phyloP scores from a whole-genome alignment of 108 stramenopile species.

The Cyclotella kingstonii region DNA sequence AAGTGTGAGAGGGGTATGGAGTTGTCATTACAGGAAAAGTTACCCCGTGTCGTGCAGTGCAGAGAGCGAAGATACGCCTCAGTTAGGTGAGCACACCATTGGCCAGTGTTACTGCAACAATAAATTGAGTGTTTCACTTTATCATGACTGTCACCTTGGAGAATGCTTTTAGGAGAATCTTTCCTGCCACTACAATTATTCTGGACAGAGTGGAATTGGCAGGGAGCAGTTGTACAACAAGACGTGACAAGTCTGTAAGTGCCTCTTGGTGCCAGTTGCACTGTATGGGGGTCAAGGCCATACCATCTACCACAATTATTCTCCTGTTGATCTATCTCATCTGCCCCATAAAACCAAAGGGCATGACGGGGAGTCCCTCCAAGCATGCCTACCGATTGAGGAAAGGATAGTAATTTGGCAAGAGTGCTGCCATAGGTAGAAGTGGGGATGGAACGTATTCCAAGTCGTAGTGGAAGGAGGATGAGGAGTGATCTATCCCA shows the following conservation, averaged over 20 bases:
- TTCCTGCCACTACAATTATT: background rate
- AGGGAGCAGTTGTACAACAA: slow-evolving; percentile 1
- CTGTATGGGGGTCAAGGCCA: slow-evolving; percentile 88
- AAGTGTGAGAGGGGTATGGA: slow-evolving; percentile 60
- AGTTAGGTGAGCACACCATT: slow-evolving; percentile 49
- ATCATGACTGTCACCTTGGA: background rate
- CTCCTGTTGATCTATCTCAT: slow-evolving; percentile 29
- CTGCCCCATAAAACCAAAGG: slow-evolving; percentile 86
- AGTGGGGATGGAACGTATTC: slow-evolving; percentile 62
- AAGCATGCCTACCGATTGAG: slow-evolving; percentile 84
- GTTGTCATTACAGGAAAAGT: slow-evolving; percentile 40
- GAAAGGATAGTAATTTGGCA: slow-evolving; percentile 60
- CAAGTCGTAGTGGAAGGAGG: slow-evolving; percentile 76
- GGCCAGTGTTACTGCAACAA: background rate
- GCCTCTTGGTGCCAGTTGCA: slow-evolving; percentile 69
- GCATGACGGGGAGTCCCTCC: slow-evolving; percentile 87
- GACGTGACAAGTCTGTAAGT: slow-evolving; percentile 5
- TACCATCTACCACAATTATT: slow-evolving; percentile 58
- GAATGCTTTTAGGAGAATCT: background rate
- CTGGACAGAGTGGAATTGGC: no score
- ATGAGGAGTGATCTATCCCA: slow-evolving; percentile 77
- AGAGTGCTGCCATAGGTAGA: slow-evolving; percentile 49
- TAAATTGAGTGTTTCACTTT: background rate
- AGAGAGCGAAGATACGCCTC: slow-evolving; percentile 75
- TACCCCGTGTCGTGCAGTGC: slow-evolving; percentile 53